Percentiles rank a stretch among this genome's conserved stretches.
phyloP scores from a whole-genome alignment of 1,284 basidiomycete genomes.

The Cutaneotrichosporon spelunceum region DNA sequence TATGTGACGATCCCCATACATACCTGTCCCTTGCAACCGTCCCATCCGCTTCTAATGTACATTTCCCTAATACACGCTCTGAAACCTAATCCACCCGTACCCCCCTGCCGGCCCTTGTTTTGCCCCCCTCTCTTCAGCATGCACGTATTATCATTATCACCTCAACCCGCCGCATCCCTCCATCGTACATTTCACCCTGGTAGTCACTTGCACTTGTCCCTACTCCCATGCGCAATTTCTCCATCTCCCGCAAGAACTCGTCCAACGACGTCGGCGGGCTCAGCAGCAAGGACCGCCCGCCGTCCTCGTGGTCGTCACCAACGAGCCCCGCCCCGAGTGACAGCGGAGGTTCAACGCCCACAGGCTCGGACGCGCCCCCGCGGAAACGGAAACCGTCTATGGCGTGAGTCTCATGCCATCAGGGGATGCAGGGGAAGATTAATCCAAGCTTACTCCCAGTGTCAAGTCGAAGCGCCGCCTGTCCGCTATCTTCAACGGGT shows the following conservation, averaged over 20 bases:
- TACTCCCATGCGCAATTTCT: slow-evolving; percentile 16
- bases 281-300: slow-evolving; percentile 12
- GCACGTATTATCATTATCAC: background rate
- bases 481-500: slow-evolving; percentile 38
- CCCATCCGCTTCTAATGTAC: too few species aligned
- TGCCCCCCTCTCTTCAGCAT: background rate
- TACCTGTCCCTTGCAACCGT: too few species aligned
- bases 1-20: too few species aligned
- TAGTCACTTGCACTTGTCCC: background rate
- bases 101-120: background rate
- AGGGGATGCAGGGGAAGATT: background rate
- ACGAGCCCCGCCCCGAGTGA: background rate
- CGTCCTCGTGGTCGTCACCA: background rate
- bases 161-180: background rate
- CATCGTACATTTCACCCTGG: background rate
- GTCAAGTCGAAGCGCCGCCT: slow-evolving; percentile 38
- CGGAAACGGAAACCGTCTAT: slow-evolving; percentile 10
- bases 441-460: slow-evolving; percentile 13
- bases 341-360: background rate
- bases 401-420: slow-evolving; percentile 6
- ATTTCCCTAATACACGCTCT: background rate
- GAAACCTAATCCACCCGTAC: background rate
- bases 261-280: slow-evolving; percentile 6
- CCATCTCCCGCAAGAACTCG: slow-evolving; percentile 17
- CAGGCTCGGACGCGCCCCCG: background rate